A percentile compares a stretch with the other conserved stretches of the same genome.
phyloP scores from a whole-genome alignment of 441 rosid genomes.

The Syzygium syzygioides region DNA sequence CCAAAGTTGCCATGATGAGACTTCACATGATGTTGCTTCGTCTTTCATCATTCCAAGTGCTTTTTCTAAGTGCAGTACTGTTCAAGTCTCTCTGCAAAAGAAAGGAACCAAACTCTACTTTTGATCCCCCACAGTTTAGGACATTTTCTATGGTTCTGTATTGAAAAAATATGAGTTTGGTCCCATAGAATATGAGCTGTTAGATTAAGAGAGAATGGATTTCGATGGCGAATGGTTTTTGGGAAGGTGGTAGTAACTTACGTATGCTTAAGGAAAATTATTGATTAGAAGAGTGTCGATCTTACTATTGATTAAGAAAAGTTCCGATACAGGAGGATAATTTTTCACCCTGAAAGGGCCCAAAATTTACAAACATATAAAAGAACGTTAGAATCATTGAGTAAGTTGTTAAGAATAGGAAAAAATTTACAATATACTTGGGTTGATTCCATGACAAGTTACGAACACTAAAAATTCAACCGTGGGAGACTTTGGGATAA shows the following conservation, averaged over 20 bases:
- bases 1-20: constrained; percentile 21
- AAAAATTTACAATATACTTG: not conserved
- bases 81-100: constrained; percentile 14
- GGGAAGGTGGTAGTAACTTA: not conserved
- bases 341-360: not conserved
- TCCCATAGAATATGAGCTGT: rapidly evolving
- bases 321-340: not conserved
- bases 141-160: not conserved
- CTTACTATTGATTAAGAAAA: not conserved
- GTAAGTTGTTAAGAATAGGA: not conserved
- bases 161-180: not conserved
- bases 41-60: constrained; percentile 30
- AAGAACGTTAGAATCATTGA: not conserved
- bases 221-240: not conserved
- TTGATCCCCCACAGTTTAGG: not conserved
- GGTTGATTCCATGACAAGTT: not conserved
- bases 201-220: not conserved
- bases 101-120: not conserved
- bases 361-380: not conserved
- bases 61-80: constrained; percentile 16
- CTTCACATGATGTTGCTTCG: constrained; percentile 37
- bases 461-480: not conserved
- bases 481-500: not conserved
- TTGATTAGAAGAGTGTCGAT: not conserved
- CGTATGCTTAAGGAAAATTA: not conserved